Evolutionary conservation across 225 moss, liverwort and hornwort species (phyloP).

Genomic region (Straminergon stramineum): DNA sequence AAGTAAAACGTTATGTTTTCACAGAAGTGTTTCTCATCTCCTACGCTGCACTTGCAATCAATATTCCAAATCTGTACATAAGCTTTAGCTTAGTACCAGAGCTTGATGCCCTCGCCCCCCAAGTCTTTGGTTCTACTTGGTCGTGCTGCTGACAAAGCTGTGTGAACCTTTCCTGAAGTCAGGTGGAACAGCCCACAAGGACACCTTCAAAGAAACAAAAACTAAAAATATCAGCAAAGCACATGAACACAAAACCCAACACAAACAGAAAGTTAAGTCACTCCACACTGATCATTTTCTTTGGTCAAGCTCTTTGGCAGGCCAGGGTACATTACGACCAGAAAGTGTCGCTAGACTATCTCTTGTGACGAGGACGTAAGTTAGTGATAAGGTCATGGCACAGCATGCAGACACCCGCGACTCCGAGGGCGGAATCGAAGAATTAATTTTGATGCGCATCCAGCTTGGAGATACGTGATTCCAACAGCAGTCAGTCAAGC

Average conservation of each 20-base stretch:
- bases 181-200: neutral
- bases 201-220: neutral
- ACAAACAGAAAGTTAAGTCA: neutral
- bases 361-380: neutral
- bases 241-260: neutral
- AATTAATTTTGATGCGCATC: neutral
- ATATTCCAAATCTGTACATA: neutral
- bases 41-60: neutral
- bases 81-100: neutral
- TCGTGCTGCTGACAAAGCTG: neutral
- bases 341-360: neutral
- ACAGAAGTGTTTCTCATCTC: neutral
- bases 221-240: neutral
- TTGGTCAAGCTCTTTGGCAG: neutral
- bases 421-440: neutral
- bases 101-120: neutral
- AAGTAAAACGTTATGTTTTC: neutral
- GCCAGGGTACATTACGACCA: neutral
- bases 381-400: neutral
- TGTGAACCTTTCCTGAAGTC: neutral
- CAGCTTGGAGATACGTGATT: neutral
- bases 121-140: neutral
- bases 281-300: neutral
- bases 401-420: neutral
- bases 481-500: neutral